phyloP scores from a whole-genome alignment of 176 grass and related monocot genomes.

The Canna indica region DNA sequence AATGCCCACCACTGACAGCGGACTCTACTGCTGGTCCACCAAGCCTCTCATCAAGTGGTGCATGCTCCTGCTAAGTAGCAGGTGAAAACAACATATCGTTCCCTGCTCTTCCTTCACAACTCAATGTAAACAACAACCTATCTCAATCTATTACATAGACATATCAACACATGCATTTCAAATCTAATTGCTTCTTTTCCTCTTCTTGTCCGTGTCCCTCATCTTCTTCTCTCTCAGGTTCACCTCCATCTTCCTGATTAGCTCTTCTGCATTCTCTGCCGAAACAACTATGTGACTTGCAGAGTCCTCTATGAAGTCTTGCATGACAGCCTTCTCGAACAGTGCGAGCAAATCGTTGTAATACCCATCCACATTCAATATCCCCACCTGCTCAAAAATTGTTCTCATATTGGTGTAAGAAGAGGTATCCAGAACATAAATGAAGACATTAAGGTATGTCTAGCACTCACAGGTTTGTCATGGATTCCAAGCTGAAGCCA shows the following conservation, averaged over 20 bases:
- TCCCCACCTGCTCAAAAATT: slow-evolving; percentile 40
- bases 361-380: slow-evolving; percentile 94
- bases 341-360: slow-evolving; percentile 69
- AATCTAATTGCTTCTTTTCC: neutral
- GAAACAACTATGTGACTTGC: slow-evolving; percentile 61
- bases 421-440: neutral
- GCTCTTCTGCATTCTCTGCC: slow-evolving; percentile 50
- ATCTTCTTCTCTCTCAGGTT: neutral
- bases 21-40: neutral
- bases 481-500: slow-evolving; percentile 98
- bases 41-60: neutral
- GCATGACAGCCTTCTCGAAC: slow-evolving; percentile 80
- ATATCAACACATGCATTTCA: neutral
- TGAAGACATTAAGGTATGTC: neutral
- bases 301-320: slow-evolving; percentile 72
- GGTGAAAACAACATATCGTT: neutral
- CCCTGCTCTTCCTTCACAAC: neutral
- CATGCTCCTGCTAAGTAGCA: neutral
- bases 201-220: slow-evolving; percentile 1
- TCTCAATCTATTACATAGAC: neutral
- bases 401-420: neutral
- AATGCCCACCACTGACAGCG: neutral
- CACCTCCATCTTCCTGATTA: slow-evolving; percentile 31
- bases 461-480: slow-evolving; percentile 60
- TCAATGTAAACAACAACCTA: neutral